Evolutionary conservation across 1,139 yeast genomes (phyloP).

Genomic region (Kurtzmaniella quercitrusa): DNA sequence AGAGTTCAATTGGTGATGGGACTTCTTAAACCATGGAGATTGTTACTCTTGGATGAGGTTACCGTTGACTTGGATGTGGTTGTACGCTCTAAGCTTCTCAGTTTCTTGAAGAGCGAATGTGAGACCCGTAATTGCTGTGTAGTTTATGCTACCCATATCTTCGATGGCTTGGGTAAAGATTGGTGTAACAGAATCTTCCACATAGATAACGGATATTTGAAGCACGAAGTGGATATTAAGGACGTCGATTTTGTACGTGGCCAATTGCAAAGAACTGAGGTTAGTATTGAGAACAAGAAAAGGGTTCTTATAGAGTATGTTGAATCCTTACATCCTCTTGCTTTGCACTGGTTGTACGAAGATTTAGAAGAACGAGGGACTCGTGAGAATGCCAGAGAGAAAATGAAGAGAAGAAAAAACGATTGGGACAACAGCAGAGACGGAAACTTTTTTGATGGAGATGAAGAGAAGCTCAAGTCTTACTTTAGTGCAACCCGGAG

Average conservation of each 20-base stretch:
- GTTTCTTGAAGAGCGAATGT: slow-evolving; percentile 70
- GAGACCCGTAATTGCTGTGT: slow-evolving; percentile 60
- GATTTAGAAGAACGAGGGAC: slow-evolving; percentile 53
- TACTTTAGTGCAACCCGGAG: slow-evolving; percentile 48
- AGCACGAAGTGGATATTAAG: slow-evolving; percentile 20
- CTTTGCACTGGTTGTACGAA: slow-evolving; percentile 55
- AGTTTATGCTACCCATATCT: slow-evolving; percentile 92
- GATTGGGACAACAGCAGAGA: slow-evolving; percentile 42
- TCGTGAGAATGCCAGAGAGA: slow-evolving; percentile 47
- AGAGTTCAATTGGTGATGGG: slow-evolving; percentile 96
- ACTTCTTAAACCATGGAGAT: slow-evolving; percentile 81
- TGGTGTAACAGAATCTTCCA: slow-evolving; percentile 92
- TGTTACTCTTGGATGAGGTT: slow-evolving; percentile 84
- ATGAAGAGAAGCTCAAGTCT: slow-evolving; percentile 37
- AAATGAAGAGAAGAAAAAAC: slow-evolving; percentile 40
- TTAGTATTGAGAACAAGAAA: slow-evolving; percentile 14
- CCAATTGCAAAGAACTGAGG: slow-evolving; percentile 14
- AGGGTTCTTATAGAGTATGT: slow-evolving; percentile 37
- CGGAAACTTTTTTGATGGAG: slow-evolving; percentile 43
- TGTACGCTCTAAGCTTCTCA: slow-evolving; percentile 71
- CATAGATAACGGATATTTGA: slow-evolving; percentile 58
- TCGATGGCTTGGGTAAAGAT: slow-evolving; percentile 76
- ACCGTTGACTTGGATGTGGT: slow-evolving; percentile 94
- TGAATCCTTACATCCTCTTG: slow-evolving; percentile 65
- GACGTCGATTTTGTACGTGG: slow-evolving; percentile 14